Base-by-base conservation (phyloP, 805 yeast genomes). In the Metschnikowia santaceciliae region DNA sequence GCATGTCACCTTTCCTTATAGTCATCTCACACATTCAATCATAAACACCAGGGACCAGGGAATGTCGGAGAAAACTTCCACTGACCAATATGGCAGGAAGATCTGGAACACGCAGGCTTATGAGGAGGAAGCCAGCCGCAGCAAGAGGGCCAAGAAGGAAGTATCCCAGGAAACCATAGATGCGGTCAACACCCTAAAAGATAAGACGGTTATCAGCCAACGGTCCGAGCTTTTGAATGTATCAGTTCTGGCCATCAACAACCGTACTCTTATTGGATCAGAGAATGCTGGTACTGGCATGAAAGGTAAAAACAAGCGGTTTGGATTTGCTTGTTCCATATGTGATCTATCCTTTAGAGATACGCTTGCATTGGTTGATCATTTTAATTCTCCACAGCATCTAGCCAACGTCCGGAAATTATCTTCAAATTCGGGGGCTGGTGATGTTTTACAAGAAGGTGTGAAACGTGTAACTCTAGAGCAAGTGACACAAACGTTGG, bases 321-420 rank as follows among this genome's bases (percentile, higher is more conserved):
- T 88, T 53, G 97, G 97, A 20, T 92, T 92, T 67, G 79, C 79
- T 59, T 94, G 99, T 68, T 87, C 85, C 10, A 66, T 80, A 1
- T 94, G 99, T 67, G 81, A 85, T 55, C 66, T 88, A 51, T 84
- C 92, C 2, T 92, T 81, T 69, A 83, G 90, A 61, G 97, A 94
- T 64, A 86, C 87, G 50, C 69, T 90, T 57, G 86, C 90, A 54
- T 82, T 83, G 63, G 76, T 89, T 3, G 95, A 91, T 62, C 98
- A 94, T 69, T 71, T 89, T 61, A 90, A 88, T 61, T 82, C 90
- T 35, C 83, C 82, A 34, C 84, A 78, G 53, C 98, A 87, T 67
- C 52, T 52, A 23, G 20, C 46, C 17, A 57, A 55, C 61, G 77
- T 37, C 63, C 69, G 4, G 75, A 46, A 48, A 33, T 14, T 33